Evolutionary conservation across 2,329 filamentous ascomycete genomes (phyloP), one percentile per base, ranked within the genome.

Genomic region (Xylariaceae sp.): DNA sequence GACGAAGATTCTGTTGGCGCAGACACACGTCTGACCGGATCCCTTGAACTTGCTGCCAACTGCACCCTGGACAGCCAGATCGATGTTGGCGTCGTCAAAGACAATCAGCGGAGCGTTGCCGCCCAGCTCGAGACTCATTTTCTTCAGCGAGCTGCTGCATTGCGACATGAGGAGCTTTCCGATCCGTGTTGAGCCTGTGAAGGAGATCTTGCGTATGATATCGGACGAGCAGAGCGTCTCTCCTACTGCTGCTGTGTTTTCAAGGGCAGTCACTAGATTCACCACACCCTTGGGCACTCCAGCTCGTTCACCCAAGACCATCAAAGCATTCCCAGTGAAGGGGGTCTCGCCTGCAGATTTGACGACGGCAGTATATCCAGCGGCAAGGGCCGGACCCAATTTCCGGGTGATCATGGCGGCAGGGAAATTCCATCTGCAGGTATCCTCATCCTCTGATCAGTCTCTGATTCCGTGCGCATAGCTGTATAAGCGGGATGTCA

Each of bases 31-130:
- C 65, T 89, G 85, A 17, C 85, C 85, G 0, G 79, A 83, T 43
- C 74, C 79, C 37, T 83, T 76, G 71, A 87, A 88, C 59, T 88
- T 89, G 45, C 74, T 80, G 22, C 76, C 63, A 38, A 88, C 75
- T 16, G 81, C 81, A 0, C 73, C 67, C 4, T 87, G 80, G 3
- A 83, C 83, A 11, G 67, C 64, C 0, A 34, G 17, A 34, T 87
- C 82, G 15, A 88, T 65, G 56, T 88, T 81, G 11, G 83, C 78
- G 54, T 88, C 84, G 52, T 88, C 82, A 54, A 88, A 88, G 34
- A 88, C 82, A 48, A 89, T 87, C 62, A 88, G 87, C 1, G 85
- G 85, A 0, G 83, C 79, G 57, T 88, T 88, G 17, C 85, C 85
- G 35, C 85, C 85, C 2, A 89, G 77, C 58, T 89, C 85, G 54